phyloP scores from a whole-genome alignment of 2,329 filamentous ascomycete genomes.

The Penicillium psychrosexuale region DNA sequence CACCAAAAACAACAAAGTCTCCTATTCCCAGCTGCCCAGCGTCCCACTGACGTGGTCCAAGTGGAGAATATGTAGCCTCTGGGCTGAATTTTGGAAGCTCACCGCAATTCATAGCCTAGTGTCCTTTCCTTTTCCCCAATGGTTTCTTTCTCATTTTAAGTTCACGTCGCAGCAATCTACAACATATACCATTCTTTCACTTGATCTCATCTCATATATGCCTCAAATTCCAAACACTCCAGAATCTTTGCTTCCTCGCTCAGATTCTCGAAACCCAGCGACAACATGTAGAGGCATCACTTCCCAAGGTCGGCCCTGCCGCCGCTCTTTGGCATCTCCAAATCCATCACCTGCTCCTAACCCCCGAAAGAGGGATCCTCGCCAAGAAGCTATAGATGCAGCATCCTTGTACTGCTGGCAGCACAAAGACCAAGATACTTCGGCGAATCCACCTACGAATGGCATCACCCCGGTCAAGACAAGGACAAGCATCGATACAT shows the following conservation, averaged over 20 bases:
- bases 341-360: slow-evolving; percentile 28
- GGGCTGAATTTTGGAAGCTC: slow-evolving; percentile 6
- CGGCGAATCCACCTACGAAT: slow-evolving; percentile 16
- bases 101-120: slow-evolving; percentile 8
- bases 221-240: slow-evolving; percentile 70
- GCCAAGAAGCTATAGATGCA: slow-evolving; percentile 25
- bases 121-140: background rate
- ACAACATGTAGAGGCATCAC: slow-evolving; percentile 89
- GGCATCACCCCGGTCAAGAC: slow-evolving; percentile 51
- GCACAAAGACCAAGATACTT: slow-evolving; percentile 78
- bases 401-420: slow-evolving; percentile 79
- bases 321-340: slow-evolving; percentile 62
- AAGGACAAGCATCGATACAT: slow-evolving; percentile 80
- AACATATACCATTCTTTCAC: background rate
- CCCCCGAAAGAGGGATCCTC: slow-evolving; percentile 24
- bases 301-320: slow-evolving; percentile 75
- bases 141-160: background rate
- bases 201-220: slow-evolving; percentile 45
- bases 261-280: slow-evolving; percentile 78
- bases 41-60: background rate
- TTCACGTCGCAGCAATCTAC: background rate
- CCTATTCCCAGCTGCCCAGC: background rate
- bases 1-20: background rate
- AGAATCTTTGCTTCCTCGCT: slow-evolving; percentile 72
- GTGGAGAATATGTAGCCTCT: slow-evolving; percentile 3